These are phyloP conservation scores for Exobasidium rhododendri DNA, from an alignment of 1,284 basidiomycete genomes.

Conservation along the genomic window DNA sequence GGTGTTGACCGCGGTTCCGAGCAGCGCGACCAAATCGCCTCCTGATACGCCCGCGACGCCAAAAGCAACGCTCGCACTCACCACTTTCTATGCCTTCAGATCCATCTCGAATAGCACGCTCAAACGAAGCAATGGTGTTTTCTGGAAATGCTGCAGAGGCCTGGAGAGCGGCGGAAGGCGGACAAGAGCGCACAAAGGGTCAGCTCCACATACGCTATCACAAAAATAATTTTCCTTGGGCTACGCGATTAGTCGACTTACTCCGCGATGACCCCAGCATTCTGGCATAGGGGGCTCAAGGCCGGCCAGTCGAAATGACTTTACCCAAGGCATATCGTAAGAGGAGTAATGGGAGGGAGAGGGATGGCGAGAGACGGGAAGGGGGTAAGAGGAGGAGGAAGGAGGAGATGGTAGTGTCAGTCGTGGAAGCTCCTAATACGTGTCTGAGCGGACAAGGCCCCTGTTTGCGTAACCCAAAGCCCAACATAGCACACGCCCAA, in stretches of 20 bases:
- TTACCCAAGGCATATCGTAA: not conserved
- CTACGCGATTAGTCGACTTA: too few relatives aligned
- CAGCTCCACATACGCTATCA: not conserved
- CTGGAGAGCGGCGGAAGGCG: constrained; percentile 13
- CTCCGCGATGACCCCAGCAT: constrained; percentile 48
- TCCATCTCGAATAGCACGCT: constrained; percentile 49
- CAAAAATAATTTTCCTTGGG: too few relatives aligned
- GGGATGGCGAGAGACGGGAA: too few relatives aligned
- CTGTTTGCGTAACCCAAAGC: too few relatives aligned
- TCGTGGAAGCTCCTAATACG: too few relatives aligned
- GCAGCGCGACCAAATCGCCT: too few relatives aligned
- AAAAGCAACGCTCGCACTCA: too few relatives aligned
- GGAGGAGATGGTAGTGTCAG: not conserved
- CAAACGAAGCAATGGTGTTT: constrained; percentile 53
- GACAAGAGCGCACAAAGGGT: too few relatives aligned
- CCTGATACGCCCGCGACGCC: too few relatives aligned
- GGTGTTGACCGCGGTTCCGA: too few relatives aligned
- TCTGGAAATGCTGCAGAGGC: constrained; percentile 54
- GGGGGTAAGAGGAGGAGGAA: not conserved
- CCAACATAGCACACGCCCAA: too few relatives aligned
- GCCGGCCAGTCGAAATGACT: not conserved
- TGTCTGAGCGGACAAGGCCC: too few relatives aligned
- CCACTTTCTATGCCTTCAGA: constrained; percentile 52
- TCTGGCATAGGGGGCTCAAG: constrained; percentile 1
- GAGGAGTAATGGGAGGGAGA: not conserved